Conservation (phyloP, 345 rosid genomes). For the Linum trigynum region DNA sequence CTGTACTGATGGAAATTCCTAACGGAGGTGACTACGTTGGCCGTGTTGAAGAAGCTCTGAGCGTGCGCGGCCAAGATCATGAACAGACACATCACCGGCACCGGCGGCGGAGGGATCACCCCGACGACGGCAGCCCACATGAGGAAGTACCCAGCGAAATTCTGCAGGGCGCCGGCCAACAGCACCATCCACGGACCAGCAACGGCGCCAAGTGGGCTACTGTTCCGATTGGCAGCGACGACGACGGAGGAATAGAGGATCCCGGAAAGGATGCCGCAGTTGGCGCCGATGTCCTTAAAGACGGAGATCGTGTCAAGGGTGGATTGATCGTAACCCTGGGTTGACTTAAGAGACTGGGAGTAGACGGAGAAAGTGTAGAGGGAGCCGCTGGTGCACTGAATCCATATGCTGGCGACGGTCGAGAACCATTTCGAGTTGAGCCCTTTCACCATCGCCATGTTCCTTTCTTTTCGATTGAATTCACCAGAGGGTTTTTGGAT, state of each 20-base stretch:
- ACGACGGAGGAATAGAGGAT: conserved; percentile 54
- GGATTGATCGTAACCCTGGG: conserved; percentile 70
- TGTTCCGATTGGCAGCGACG: neutral
- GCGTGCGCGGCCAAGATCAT: conserved; percentile 63
- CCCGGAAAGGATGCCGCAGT: conserved; percentile 74
- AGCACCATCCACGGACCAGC: conserved; percentile 74
- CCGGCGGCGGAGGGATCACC: conserved; percentile 49
- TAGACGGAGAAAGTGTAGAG: conserved; percentile 78
- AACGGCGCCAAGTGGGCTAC: conserved; percentile 10
- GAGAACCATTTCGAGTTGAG: conserved; percentile 43
- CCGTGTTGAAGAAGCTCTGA: conserved; percentile 65
- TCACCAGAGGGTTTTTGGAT: too few species aligned
- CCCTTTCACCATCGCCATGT: too few species aligned
- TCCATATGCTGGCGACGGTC: conserved; percentile 78
- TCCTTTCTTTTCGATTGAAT: too few species aligned
- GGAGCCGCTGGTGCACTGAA: conserved; percentile 60
- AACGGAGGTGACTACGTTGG: conserved; percentile 67
- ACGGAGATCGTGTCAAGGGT: conserved; percentile 96
- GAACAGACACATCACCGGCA: conserved; percentile 61
- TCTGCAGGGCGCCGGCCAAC: conserved; percentile 52
- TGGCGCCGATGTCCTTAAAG: conserved; percentile 91
- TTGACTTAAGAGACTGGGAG: conserved; percentile 62
- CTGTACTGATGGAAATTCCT: conserved; percentile 57
- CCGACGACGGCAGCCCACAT: conserved; percentile 85
- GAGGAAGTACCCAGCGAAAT: conserved; percentile 63